Base-by-base conservation (phyloP, 768 basidiomycete species). In the Lentinula edodes region DNA sequence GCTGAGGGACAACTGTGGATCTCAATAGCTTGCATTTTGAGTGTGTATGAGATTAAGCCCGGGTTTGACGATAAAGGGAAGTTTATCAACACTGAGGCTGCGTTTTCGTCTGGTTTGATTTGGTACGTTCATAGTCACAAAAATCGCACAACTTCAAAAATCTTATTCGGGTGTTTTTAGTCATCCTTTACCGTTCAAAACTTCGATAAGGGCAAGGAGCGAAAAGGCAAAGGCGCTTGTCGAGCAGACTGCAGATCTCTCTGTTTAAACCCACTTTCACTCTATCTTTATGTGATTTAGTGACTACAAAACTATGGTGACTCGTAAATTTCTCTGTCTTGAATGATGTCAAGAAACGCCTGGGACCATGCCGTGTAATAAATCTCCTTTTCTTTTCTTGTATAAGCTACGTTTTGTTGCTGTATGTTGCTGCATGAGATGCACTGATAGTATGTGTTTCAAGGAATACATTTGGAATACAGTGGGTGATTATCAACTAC, bases 1-100 rank as follows among this genome's bases (percentile, higher is more conserved):
- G 80, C 76, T 2, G 75, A 80, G 54, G 75, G 74, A 0, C 76
- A 77, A 58, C 64, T 83, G 2, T 83, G 76, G 75, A 75, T 82
- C 18, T 74, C 75, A 0, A 73, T 81, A 15, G 78, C 78, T 6
- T 78, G 75, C 35, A 76, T 82, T 4, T 66, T 82, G 43, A 69
- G 72, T 46, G 70, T 69, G 1, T 84, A 80, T 63, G 66, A 78
- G 45, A 78, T 83, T 42, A 53, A 61, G 8, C 74, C 75, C 28
- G 72, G 74, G 0, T 58, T 72, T 2, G 77, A 81, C 64, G 72
- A 71, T 38, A 60, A 58, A n/a, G 79, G 79, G 1, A 62, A 54
- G 13, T 66, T 68, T 13, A 63, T 78, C 3, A 66, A 72, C 28
- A 67, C 73, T 1, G 66, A 65, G 43, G 70, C 77, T 5, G 69